Base-by-base conservation (phyloP, 2,329 filamentous ascomycete genomes). In the Aureobasidium sp. region DNA sequence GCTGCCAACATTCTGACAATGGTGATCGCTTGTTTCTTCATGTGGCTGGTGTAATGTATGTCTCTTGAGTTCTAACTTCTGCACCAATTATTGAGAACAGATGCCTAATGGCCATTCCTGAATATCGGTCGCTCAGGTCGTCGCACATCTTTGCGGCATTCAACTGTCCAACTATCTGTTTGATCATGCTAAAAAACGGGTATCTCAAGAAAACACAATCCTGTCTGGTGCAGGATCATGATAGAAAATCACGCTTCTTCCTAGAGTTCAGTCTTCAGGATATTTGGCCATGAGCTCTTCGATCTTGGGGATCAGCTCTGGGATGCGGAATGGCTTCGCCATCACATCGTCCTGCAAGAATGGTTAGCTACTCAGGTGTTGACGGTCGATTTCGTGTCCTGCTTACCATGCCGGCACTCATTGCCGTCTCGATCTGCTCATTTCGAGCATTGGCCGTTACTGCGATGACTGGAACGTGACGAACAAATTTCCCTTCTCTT, bases 401-500 rank as follows among this genome's bases (percentile, higher is more conserved):
- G n/a, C 54, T 58, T 30, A 58, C 63, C 77, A 93, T 90, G 47
- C 89, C 89, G 27, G 88, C 87, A 62, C 83, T 79, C 70, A 89
- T 83, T 61, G 89, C 88, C 66, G 82, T 86, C 66, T 83, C 81
- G 63, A 91, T 87, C 73, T 92, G 88, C 76, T 90, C 87, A 5
- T 83, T 82, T 69, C 89, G 79, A 41, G 88, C 89, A 72, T 92
- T 92, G 2, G 89, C 89, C 41, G 89, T 92, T n/a, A 89, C 87
- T n/a, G 86, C 88, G 67, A 91, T 89, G 66, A 90, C 89, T 2
- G 88, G 87, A 16, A 90, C 83, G 68, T 90, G 87, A 54, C 79
- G 76, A 21, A 81, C 77, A 52, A 89, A 81, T 36, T 79, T 82
- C 21, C 84, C 84, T 59, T 83, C 78, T 53, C 75, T 76, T 70